Evolutionary conservation across 2,329 filamentous ascomycete species (phyloP).

Genomic region (Arthroderma sp.): DNA sequence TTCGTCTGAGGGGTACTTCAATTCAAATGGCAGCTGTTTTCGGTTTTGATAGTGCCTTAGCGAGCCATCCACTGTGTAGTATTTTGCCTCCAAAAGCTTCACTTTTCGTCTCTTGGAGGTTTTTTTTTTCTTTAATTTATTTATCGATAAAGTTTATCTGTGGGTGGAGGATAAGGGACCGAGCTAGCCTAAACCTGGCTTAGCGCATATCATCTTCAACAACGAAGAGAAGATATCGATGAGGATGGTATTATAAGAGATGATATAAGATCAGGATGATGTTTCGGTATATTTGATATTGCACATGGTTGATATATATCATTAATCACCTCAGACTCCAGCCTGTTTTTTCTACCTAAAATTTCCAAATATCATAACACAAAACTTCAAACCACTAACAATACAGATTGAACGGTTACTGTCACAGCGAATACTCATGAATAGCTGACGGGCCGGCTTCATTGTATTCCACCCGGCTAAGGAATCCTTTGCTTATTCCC

Average conservation of each 20-base stretch:
- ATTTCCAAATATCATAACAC: not conserved
- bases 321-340: not conserved
- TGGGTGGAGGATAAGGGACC: slow-evolving; percentile 2
- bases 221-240: not conserved
- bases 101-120: too few species aligned
- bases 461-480: slow-evolving; percentile 56
- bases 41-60: too few species aligned
- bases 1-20: too few species aligned
- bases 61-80: too few species aligned
- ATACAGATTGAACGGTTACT: not conserved
- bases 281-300: not conserved
- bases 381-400: not conserved
- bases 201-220: not conserved
- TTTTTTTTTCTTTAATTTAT: not conserved
- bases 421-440: slow-evolving; percentile 39
- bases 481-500: slow-evolving; percentile 53
- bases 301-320: too few species aligned
- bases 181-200: not conserved
- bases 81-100: too few species aligned
- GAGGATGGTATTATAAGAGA: not conserved
- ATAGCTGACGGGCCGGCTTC: slow-evolving; percentile 52
- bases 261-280: not conserved
- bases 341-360: not conserved
- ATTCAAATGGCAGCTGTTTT: too few species aligned
- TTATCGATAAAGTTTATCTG: slow-evolving; percentile 3